Conservation (phyloP, 73 alveolate genomes). For the Paramecium octaurelia region DNA sequence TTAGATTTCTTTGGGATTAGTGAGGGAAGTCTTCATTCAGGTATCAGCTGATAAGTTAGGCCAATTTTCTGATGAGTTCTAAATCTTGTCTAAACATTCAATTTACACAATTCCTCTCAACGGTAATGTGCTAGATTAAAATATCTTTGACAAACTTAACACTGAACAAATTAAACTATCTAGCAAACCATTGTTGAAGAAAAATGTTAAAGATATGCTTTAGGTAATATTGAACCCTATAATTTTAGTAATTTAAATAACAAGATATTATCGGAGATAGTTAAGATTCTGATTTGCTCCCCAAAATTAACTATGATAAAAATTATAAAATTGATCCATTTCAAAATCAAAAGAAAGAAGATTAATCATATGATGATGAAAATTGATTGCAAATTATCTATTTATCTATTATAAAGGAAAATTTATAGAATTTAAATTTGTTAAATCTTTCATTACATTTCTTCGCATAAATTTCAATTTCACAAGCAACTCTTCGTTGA, state of each 20-base stretch:
- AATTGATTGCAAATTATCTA: not conserved
- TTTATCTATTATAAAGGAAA: not conserved
- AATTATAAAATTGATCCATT: not conserved
- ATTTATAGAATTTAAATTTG: too few species aligned
- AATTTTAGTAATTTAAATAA: not conserved
- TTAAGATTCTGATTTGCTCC: slow-evolving; percentile 56
- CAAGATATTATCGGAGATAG: slow-evolving; percentile 52
- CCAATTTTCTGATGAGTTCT: slow-evolving; percentile 66
- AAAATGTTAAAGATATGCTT: slow-evolving; percentile 37
- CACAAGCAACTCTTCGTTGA: too few species aligned
- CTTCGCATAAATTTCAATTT: too few species aligned
- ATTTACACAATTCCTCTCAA: slow-evolving; percentile 75
- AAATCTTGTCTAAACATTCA: slow-evolving; percentile 76
- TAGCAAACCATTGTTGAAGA: slow-evolving; percentile 45
- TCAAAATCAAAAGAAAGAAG: slow-evolving; percentile 29
- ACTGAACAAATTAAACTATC: slow-evolving; percentile 31
- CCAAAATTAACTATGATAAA: slow-evolving; percentile 34
- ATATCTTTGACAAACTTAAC: slow-evolving; percentile 34
- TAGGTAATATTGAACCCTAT: not conserved
- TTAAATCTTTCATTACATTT: too few species aligned
- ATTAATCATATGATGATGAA: not conserved
- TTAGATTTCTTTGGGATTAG: slow-evolving; percentile 79
- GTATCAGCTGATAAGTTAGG: slow-evolving; percentile 63
- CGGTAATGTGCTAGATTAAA: slow-evolving; percentile 63
- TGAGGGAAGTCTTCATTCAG: slow-evolving; percentile 62